Conservation (phyloP, 805 yeast genomes). For the Kluyveromyces wickerhamii region DNA sequence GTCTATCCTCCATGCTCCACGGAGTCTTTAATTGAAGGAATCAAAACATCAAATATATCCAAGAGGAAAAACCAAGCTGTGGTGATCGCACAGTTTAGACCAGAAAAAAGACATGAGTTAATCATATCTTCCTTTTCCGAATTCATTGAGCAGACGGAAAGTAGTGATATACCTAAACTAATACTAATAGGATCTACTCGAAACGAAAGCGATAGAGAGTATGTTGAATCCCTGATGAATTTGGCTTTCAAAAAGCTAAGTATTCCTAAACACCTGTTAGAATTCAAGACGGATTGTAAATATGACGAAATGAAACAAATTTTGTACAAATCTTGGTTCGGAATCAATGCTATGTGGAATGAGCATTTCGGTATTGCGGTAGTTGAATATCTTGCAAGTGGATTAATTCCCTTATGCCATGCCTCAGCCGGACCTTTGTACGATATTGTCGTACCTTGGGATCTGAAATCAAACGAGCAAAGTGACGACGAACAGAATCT, state of each 20-base stretch:
- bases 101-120: conserved; percentile 83
- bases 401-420: conserved; percentile 82
- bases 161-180: conserved; percentile 40
- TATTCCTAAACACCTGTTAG: conserved; percentile 35
- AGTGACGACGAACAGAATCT: conserved; percentile 31
- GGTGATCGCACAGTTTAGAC: conserved; percentile 82
- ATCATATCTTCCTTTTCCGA: conserved; percentile 55
- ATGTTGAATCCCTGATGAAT: conserved; percentile 42
- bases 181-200: conserved; percentile 83
- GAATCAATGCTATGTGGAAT: conserved; percentile 98
- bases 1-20: conserved; percentile 90
- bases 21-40: conserved; percentile 36
- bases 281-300: conserved; percentile 66
- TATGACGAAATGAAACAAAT: conserved; percentile 51
- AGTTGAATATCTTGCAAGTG: conserved; percentile 84
- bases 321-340: conserved; percentile 54
- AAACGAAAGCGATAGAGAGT: conserved; percentile 51
- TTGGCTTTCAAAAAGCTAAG: conserved; percentile 35
- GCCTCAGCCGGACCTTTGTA: conserved; percentile 91
- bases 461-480: conserved; percentile 24
- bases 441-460: conserved; percentile 70
- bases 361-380: conserved; percentile 98
- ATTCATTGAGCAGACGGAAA: conserved; percentile 32
- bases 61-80: conserved; percentile 32
- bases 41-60: conserved; percentile 13